Conservation (phyloP, 306 rosid species). For the Albizia julibrissin region DNA sequence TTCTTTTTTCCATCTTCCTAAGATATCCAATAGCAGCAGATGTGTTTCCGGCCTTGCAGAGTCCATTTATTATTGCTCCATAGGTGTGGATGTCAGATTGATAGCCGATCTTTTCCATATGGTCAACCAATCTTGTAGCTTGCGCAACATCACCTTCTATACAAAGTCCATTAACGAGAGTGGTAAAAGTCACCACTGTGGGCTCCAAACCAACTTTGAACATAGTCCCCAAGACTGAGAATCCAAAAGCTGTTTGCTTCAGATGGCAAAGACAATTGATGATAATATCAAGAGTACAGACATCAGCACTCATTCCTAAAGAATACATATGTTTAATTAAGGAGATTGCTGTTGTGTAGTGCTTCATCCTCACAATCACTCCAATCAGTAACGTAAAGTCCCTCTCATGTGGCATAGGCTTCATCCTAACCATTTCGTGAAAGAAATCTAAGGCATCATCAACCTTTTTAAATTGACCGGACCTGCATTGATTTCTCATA, state of each 20-base stretch:
- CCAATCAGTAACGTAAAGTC: not conserved
- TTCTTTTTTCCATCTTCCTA: not conserved
- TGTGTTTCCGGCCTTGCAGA: constrained; percentile 23
- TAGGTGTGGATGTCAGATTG: not conserved
- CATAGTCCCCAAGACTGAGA: constrained; percentile 1
- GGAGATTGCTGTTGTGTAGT: not conserved
- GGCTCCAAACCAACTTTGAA: constrained; percentile 22
- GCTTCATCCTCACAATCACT: constrained; percentile 23
- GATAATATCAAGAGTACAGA: not conserved
- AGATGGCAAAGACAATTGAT: constrained; percentile 24
- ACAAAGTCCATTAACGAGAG: constrained; percentile 19
- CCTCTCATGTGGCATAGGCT: not conserved
- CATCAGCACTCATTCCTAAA: not conserved
- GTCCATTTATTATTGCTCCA: constrained; percentile 15
- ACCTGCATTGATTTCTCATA: constrained; percentile 5
- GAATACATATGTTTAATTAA: not conserved
- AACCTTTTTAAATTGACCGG: not conserved
- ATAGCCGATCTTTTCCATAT: constrained; percentile 15
- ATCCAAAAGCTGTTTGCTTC: not conserved
- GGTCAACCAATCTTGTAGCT: constrained; percentile 8
- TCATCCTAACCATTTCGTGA: not conserved
- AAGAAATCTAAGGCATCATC: not conserved
- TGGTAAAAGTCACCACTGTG: constrained; percentile 9
- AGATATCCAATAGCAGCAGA: not conserved
- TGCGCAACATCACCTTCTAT: constrained; percentile 7